Evolutionary conservation across 2,329 filamentous ascomycete genomes (phyloP), one percentile per base, ranked within the genome.

Genomic region (Ascosphaera acerosa): DNA sequence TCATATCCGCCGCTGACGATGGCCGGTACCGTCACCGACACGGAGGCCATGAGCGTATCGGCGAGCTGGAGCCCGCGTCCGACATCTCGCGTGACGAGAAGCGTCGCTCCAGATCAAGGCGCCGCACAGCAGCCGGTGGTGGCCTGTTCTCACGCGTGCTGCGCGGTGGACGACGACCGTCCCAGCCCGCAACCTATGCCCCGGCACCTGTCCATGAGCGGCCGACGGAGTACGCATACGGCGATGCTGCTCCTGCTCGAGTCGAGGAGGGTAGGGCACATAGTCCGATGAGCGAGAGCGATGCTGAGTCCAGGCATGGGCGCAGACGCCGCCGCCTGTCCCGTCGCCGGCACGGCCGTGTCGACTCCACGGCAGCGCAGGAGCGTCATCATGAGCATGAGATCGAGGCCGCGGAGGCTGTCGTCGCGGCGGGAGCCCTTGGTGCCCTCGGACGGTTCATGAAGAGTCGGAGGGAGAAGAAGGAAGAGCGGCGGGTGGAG

Each of bases 361-460:
- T 48, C 10, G 53, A 57, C 37, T 48, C 49, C 19, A 48, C 50
- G 29, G 51, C 46, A 15, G 57, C 52, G 33, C 41, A 45, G 20
- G 52, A 53, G 2, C 47, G 50, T 5, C 52, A 59, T 34, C 51
- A 54, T 32, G 45, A 43, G 41, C 33, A 53, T 33, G 49, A 54
- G 9, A 60, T 63, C 37, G 58, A 59, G 1, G 49, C 59, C n/a
- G 61, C 59, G 15, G 66, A 72, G 31, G 69, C 64, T 6, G 58
- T 70, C 2, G 50, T 77, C 16, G 73, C 73, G 2, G 55, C 74
- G 19, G 75, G 73, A 6, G 76, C 72, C 55, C 53, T 81, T 30
- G 64, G 66, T 4, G 52, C 54, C 3, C 32, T 59, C 18, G 51
- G 51, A 27, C 71, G 64, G 52, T 65, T 66, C 46, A 60, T 75